Base-by-base conservation (phyloP, 2,329 filamentous ascomycete genomes). In the Phialophora verrucosa region DNA sequence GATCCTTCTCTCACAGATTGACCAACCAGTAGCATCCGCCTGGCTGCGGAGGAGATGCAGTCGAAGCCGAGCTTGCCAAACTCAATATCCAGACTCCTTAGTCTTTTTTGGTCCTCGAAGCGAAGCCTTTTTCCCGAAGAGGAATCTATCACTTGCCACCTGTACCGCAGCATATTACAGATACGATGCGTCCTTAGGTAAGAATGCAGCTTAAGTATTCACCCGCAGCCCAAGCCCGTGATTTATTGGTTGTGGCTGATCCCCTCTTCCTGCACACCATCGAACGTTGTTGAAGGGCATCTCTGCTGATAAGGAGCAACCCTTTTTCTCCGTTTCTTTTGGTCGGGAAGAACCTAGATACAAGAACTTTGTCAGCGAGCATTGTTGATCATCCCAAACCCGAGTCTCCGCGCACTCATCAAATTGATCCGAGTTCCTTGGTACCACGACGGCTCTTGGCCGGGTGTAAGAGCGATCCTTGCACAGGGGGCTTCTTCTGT, bases 121-220 rank as follows among this genome's bases (percentile, higher is more conserved):
- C 8, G 14, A 53, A 12, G 50, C 14, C 20, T 7, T 53, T 53
- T 53, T 25, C 50, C 50, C 50, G 23, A 53, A 12, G 50, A 53
- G 50, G 50, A 29, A 53, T 25, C n/a, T 53, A 25, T 53, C 3
- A 14, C 12, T 29, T 17, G 20, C 50, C 50, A 7, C 6, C n/a
- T 25, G 20, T 47, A n/a, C 11, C 32, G 32, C 35, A 31, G 55
- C 20, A 42, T 44, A 56, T 31, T 17, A 29, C 10, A 20, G 55
- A 47, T 58, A 58, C 20, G 11, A 58, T 10, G 50, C 23, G 50
- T 53, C 23, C 8, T 53, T 53, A 53, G 50, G 50, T 53, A 53
- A 53, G 50, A 53, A 53, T 53, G 50, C 50, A 53, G n/a, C n/a
- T 12, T 12, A 35, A 35, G 32, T 11, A 35, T 35, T 42, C 35